Percentiles rank a stretch among this genome's conserved stretches.
Evolutionary conservation across 768 basidiomycete genomes (phyloP).

Genomic region (Amylocystis lapponica): DNA sequence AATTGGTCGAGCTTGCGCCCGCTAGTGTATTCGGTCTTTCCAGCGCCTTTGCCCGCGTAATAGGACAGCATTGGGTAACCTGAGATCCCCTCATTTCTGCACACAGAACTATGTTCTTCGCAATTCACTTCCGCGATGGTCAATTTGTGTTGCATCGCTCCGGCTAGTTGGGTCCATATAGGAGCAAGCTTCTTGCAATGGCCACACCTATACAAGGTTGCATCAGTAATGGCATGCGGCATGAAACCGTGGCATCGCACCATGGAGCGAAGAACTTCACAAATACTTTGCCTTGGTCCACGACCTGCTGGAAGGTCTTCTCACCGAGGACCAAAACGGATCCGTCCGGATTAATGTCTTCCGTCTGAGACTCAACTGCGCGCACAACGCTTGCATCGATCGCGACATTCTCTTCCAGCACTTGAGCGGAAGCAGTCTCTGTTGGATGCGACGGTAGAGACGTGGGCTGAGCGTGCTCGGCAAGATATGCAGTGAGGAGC

Average conservation of each 20-base stretch:
- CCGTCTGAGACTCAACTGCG: too few relatives aligned
- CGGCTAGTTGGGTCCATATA: slow-evolving; percentile 71
- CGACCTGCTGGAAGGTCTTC: slow-evolving; percentile 41
- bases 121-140: slow-evolving; percentile 88
- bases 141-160: slow-evolving; percentile 60
- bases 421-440: slow-evolving; percentile 28
- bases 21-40: slow-evolving; percentile 69
- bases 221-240: neutral
- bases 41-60: slow-evolving; percentile 45
- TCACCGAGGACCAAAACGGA: slow-evolving; percentile 34
- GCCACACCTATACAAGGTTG: slow-evolving; percentile 56
- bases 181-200: slow-evolving; percentile 95
- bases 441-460: slow-evolving; percentile 13
- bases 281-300: slow-evolving; percentile 48
- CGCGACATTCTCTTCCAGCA: slow-evolving; percentile 15
- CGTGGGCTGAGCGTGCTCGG: slow-evolving; percentile 32
- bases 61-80: slow-evolving; percentile 85
- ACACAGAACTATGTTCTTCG: slow-evolving; percentile 65
- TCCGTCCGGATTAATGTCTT: slow-evolving; percentile 33
- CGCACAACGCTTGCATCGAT: neutral
- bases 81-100: slow-evolving; percentile 55
- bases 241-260: slow-evolving; percentile 27
- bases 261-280: slow-evolving; percentile 92
- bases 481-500: slow-evolving; percentile 51
- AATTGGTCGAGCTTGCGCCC: slow-evolving; percentile 68